phyloP scores from a whole-genome alignment of 1,284 basidiomycete species.

The Tylopilus microsporus region DNA sequence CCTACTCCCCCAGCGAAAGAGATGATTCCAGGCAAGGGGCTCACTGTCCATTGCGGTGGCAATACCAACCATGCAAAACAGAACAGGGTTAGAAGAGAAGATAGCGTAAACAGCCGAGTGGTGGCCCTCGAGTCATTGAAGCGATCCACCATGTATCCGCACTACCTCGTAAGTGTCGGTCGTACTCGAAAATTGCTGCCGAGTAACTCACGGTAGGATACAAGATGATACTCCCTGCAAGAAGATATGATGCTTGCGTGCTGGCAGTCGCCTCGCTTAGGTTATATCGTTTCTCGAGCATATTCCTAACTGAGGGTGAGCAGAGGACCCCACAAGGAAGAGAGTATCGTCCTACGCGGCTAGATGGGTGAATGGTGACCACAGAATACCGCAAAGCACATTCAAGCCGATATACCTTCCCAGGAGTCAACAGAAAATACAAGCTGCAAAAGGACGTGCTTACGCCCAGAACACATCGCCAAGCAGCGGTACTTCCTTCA shows the following conservation, averaged over 20 bases:
- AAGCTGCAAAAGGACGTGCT: conserved; percentile 26
- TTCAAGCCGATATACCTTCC: conserved; percentile 64
- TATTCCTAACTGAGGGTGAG: conserved; percentile 46
- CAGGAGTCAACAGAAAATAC: conserved; percentile 12
- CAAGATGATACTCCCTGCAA: conserved; percentile 69
- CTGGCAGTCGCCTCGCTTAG: conserved; percentile 60
- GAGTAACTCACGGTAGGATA: conserved; percentile 56
- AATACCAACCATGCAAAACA: conserved; percentile 65
- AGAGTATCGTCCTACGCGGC: conserved; percentile 46
- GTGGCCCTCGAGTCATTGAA: conserved; percentile 55
- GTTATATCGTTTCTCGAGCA: conserved; percentile 65
- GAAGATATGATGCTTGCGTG: conserved; percentile 63
- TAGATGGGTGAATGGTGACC: conserved; percentile 75
- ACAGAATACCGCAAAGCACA: conserved; percentile 70
- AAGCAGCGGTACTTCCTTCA: conserved; percentile 57
- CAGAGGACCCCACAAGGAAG: neutral
- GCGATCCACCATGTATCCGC: conserved; percentile 58
- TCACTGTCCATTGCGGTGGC: conserved; percentile 52
- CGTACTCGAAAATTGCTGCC: neutral
- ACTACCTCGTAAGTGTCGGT: conserved; percentile 35
- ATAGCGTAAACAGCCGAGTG: conserved; percentile 52
- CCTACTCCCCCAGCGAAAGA: conserved; percentile 68
- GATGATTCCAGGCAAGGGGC: conserved; percentile 59
- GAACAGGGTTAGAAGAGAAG: conserved; percentile 59
- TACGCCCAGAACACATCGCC: conserved; percentile 80